Base-by-base conservation (phyloP, 139 green algal species). In the Chlamydomonas asymmetrica region DNA sequence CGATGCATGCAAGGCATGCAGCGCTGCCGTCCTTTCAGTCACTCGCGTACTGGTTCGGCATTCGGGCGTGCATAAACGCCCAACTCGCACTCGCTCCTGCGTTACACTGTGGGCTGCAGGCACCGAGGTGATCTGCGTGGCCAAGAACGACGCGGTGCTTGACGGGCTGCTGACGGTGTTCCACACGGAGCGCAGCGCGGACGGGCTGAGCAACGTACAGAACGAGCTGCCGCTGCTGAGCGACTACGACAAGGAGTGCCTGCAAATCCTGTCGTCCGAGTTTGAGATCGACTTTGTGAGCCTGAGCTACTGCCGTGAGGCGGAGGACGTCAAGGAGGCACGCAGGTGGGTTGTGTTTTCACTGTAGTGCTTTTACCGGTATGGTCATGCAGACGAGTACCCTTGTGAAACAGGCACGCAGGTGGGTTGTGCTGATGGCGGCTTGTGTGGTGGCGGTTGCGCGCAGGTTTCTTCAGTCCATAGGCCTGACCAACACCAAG, bases 121-220 rank as follows among this genome's bases (percentile, higher is more conserved):
- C 43, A 78, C 76, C 8, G 90, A 96, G 23, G 90, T 98, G 4
- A 40, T 91, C 4, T 98, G 94, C 80, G 65, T 82, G 10, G 89
- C 90, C 40, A 81, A 85, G 63, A 96, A 92, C 59, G 78, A 88
- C 41, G 91, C 91, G 0, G 74, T 87, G 48, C 82, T 98, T 62
- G 90, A 95, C 67, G 94, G 94, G 45, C 83, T 98, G 77, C 85
- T 98, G n/a, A 97, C 89, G 1, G 87, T 98, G 48, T 97, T 96
- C 87, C 93, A 97, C 85, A 87, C 88, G 18, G 94, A 97, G 85
- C 81, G 94, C 39, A 85, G 76, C 71, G 39, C 34, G 2, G 84
- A 91, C 68, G 72, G 77, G 0, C 83, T 96, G 67, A 69, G 76
- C 43, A 95, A 95, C 76, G 39, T 89, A 73, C 93, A 96, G 84